These are phyloP conservation scores for Smallanthus sonchifolius DNA, from an alignment of 129 eudicot species.

Conservation along the genomic window DNA sequence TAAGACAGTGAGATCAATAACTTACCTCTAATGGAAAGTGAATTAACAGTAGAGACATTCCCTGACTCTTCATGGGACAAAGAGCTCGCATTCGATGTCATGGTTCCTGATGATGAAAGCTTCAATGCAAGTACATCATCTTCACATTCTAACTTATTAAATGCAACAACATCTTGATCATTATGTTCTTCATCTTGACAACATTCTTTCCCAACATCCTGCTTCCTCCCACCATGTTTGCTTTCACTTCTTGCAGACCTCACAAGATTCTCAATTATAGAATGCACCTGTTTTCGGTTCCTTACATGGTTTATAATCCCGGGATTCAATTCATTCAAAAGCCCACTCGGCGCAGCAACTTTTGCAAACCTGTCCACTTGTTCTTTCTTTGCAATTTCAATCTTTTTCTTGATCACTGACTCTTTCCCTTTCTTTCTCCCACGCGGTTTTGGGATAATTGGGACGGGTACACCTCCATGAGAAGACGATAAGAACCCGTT, in stretches of 20 bases:
- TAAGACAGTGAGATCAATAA: not conserved
- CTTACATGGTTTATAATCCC: constrained; percentile 95
- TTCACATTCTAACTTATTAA: constrained; percentile 24
- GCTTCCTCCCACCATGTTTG: constrained; percentile 20
- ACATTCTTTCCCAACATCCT: constrained; percentile 8
- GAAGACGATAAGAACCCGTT: constrained; percentile 64
- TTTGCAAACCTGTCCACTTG: constrained; percentile 80
- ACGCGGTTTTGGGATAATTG: constrained; percentile 44
- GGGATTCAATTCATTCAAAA: constrained; percentile 78
- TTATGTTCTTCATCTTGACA: not conserved
- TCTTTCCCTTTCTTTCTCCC: constrained; percentile 61
- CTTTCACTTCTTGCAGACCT: constrained; percentile 53
- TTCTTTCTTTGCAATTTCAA: constrained; percentile 80
- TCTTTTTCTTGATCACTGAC: constrained; percentile 53
- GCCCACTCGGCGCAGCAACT: constrained; percentile 92
- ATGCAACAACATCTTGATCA: constrained; percentile 16
- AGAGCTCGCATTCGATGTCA: constrained; percentile 48
- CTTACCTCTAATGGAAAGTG: constrained; percentile 73
- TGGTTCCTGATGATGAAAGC: constrained; percentile 46
- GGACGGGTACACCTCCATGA: constrained; percentile 59
- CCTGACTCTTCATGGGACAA: constrained; percentile 64
- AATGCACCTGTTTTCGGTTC: constrained; percentile 88
- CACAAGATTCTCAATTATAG: constrained; percentile 85
- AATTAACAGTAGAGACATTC: constrained; percentile 49
- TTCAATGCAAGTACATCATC: constrained; percentile 54